These are phyloP conservation scores for Helichrysum umbraculigerum DNA, from an alignment of 129 eudicot genomes.

Conservation along the genomic window DNA sequence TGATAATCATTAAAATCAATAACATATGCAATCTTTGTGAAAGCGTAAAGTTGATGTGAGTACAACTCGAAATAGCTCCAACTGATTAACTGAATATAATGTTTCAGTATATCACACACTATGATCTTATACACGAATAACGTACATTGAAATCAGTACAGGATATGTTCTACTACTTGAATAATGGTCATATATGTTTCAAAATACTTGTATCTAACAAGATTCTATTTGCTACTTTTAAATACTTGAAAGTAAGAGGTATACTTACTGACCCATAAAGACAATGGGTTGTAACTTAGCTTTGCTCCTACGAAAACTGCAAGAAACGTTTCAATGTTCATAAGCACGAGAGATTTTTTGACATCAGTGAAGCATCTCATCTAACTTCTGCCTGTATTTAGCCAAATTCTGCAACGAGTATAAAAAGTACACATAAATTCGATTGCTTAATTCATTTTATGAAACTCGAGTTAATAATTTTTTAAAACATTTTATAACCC, in stretches of 20 bases:
- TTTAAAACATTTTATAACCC: not conserved
- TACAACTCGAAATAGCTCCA: not conserved
- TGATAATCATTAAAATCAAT: not conserved
- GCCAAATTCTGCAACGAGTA: constrained; percentile 73
- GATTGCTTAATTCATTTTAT: not conserved
- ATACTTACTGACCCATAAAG: constrained; percentile 14
- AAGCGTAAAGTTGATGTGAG: not conserved
- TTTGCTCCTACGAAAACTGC: constrained; percentile 5
- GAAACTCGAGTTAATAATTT: not conserved
- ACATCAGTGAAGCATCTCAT: constrained; percentile 60
- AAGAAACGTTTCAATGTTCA: not conserved
- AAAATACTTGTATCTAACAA: constrained; percentile 16
- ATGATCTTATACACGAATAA: not conserved
- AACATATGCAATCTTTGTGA: not conserved
- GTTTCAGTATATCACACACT: not conserved
- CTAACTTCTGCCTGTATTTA: constrained; percentile 86
- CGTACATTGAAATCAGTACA: constrained; percentile 1
- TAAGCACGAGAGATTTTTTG: constrained; percentile 4
- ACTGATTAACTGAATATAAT: not conserved
- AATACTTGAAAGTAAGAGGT: constrained; percentile 13
- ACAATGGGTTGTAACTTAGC: not conserved
- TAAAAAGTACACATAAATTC: not conserved
- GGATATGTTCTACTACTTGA: constrained; percentile 7
- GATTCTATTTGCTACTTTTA: constrained; percentile 16
- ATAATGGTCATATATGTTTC: constrained; percentile 7